Conservation (phyloP, 1,139 yeast species). For the Petasospora fabianii region DNA sequence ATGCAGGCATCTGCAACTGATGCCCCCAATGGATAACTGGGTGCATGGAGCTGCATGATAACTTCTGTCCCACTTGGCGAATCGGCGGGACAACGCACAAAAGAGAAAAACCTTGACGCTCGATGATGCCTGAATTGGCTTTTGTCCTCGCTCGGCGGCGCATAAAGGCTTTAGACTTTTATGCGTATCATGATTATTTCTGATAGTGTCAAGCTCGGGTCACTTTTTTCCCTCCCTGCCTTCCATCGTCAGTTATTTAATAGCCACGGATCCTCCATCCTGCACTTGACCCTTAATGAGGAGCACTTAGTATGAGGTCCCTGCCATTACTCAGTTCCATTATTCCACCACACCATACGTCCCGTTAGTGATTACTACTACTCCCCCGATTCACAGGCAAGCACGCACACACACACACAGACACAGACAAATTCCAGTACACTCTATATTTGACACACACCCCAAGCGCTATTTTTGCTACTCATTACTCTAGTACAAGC, state of each 20-base stretch:
- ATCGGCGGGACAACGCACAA: slow-evolving; percentile 1
- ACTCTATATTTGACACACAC: not conserved
- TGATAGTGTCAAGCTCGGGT: slow-evolving; percentile 7
- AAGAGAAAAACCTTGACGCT: slow-evolving; percentile 1
- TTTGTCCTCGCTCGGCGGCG: slow-evolving; percentile 6
- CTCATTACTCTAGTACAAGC: too few relatives aligned
- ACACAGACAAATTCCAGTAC: not conserved
- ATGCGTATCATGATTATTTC: slow-evolving; percentile 10
- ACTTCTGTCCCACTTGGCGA: not conserved
- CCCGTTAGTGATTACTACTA: too few relatives aligned
- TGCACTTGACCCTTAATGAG: not conserved
- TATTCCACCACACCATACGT: too few relatives aligned
- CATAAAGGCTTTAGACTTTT: slow-evolving; percentile 5
- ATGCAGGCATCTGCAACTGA: not conserved
- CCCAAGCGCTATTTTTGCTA: too few relatives aligned
- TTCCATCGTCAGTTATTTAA: not conserved
- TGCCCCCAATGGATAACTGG: not conserved
- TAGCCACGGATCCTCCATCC: slow-evolving; percentile 3
- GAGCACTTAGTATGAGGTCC: too few relatives aligned
- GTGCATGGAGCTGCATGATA: not conserved
- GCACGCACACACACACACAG: not conserved
- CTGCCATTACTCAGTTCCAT: too few relatives aligned
- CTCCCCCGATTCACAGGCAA: too few relatives aligned
- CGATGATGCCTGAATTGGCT: slow-evolving; percentile 3
- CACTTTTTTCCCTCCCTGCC: not conserved